Percentiles rank a stretch among this genome's conserved stretches.
These are phyloP conservation scores for Westerdykella aurantiaca DNA, from an alignment of 2,329 filamentous ascomycete genomes.

Conservation along the genomic window DNA sequence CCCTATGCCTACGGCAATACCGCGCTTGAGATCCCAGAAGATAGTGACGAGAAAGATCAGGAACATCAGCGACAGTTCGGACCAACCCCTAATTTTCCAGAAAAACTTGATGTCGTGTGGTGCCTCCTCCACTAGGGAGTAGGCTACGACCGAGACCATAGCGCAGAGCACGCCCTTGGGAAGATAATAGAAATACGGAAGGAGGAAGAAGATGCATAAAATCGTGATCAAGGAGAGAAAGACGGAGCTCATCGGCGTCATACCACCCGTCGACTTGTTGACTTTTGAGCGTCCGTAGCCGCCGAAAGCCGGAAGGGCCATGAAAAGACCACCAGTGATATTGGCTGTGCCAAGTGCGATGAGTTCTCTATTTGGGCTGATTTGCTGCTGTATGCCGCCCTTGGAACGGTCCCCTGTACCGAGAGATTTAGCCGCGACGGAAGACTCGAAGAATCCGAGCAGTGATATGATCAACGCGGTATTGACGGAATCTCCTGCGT, in stretches of 20 bases:
- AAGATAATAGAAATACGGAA: conserved; percentile 91
- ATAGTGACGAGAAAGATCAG: conserved; percentile 89
- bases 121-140: conserved; percentile 89
- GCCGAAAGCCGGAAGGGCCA: conserved; percentile 88
- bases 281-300: conserved; percentile 96
- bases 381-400: conserved; percentile 68
- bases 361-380: conserved; percentile 89
- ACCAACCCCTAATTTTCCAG: conserved; percentile 75
- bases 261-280: conserved; percentile 84
- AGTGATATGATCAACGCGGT: conserved; percentile 91
- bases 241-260: conserved; percentile 88
- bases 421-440: conserved; percentile 88
- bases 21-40: conserved; percentile 88
- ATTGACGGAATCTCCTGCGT: conserved; percentile 79
- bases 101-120: conserved; percentile 92
- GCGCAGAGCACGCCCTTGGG: conserved; percentile 93
- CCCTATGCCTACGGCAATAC: conserved; percentile 90
- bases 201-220: conserved; percentile 70
- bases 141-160: conserved; percentile 94
- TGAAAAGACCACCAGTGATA: conserved; percentile 84
- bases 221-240: conserved; percentile 78
- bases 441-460: conserved; percentile 97
- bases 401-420: conserved; percentile 45
- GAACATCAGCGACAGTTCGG: conserved; percentile 78
- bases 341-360: conserved; percentile 89